These are phyloP conservation scores for Pelargonium australe DNA, from an alignment of 441 rosid genomes.

Conservation along the genomic window DNA sequence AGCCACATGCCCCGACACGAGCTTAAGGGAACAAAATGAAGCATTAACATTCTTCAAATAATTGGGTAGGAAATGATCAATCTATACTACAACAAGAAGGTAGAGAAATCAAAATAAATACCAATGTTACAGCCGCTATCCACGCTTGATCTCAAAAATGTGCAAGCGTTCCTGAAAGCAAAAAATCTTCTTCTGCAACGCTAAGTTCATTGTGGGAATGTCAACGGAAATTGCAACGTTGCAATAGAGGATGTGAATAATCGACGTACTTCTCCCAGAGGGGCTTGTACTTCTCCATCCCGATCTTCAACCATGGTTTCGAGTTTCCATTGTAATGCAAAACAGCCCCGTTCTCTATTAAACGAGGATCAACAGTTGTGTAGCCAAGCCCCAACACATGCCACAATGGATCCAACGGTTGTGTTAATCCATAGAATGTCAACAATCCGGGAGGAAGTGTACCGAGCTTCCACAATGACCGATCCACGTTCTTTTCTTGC, in stretches of 20 bases:
- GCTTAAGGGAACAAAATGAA: not conserved
- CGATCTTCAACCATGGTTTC: constrained; percentile 96
- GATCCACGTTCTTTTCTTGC: constrained; percentile 84
- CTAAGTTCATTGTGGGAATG: constrained; percentile 2
- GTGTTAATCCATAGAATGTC: constrained; percentile 81
- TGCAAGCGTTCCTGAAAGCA: not conserved
- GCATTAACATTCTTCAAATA: not conserved
- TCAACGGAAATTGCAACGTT: constrained; percentile 79
- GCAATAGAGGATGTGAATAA: constrained; percentile 65
- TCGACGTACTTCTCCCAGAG: constrained; percentile 85
- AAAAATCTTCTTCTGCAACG: no score
- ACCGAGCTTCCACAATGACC: constrained; percentile 93
- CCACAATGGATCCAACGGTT: constrained; percentile 74
- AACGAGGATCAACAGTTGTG: constrained; percentile 60
- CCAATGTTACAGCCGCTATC: constrained; percentile 16
- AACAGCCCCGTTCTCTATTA: constrained; percentile 85
- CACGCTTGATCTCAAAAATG: constrained; percentile 1
- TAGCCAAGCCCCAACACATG: constrained; percentile 89
- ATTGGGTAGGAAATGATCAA: not conserved
- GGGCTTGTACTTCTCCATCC: constrained; percentile 85
- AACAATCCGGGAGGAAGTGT: constrained; percentile 88
- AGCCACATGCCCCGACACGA: no score
- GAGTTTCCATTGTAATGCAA: constrained; percentile 90
- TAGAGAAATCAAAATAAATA: not conserved
- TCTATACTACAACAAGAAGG: not conserved